phyloP scores from a whole-genome alignment of 495 filamentous ascomycete species.

The Trichoderma erinaceum region DNA sequence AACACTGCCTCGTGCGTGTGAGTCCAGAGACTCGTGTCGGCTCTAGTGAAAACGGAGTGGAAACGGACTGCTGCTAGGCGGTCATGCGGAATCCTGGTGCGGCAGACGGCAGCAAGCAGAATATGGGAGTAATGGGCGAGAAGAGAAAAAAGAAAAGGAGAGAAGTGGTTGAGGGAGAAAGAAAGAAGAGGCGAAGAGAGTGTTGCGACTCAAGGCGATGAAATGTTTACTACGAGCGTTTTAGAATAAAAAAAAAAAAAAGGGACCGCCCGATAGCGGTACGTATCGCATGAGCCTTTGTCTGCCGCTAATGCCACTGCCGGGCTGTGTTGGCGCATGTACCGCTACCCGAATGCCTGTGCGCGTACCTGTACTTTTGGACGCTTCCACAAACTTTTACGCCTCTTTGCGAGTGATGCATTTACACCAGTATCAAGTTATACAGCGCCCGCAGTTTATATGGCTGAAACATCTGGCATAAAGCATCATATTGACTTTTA shows the following conservation, averaged over 20 bases:
- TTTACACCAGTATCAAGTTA: no score
- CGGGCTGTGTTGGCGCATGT: no score
- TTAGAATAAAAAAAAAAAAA: neutral
- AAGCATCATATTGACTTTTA: no score
- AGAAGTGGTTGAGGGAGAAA: neutral
- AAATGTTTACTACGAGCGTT: neutral
- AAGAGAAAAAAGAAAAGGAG: neutral
- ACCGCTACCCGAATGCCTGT: no score
- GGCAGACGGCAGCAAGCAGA: neutral
- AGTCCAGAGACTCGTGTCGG: slow-evolving; percentile 1
- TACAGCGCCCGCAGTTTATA: no score
- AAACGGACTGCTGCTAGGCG: neutral
- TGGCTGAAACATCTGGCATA: no score
- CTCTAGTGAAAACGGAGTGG: neutral
- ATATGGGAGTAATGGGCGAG: neutral
- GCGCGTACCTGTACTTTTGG: no score
- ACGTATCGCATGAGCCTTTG: no score
- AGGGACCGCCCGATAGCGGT: slow-evolving; percentile 4
- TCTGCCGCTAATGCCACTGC: no score
- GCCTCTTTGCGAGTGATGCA: no score
- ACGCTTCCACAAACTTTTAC: no score
- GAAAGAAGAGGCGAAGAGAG: neutral
- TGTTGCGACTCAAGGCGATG: neutral
- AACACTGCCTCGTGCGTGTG: neutral
- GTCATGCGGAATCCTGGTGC: neutral